A percentile compares a stretch with the other conserved stretches of the same genome.
These are phyloP conservation scores for Ophiocordyceps camponoti-rufipedis DNA, from an alignment of 2,329 filamentous ascomycete species.

Conservation along the genomic window DNA sequence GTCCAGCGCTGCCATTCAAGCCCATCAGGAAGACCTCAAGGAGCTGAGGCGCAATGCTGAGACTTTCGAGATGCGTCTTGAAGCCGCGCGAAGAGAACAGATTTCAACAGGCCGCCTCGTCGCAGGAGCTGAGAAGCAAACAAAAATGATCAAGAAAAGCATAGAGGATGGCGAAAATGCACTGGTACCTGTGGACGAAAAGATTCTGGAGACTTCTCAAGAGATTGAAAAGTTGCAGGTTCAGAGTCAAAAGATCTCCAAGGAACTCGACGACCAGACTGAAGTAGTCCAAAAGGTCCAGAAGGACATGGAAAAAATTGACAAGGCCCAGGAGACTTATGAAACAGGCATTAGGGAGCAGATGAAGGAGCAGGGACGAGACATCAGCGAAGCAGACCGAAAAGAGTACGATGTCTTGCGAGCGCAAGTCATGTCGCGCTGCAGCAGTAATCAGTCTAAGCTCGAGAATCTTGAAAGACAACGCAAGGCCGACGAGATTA, in stretches of 20 bases:
- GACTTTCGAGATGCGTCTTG: slow-evolving; percentile 62
- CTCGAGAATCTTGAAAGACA: slow-evolving; percentile 78
- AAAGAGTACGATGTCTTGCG: slow-evolving; percentile 78
- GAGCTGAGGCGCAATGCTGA: slow-evolving; percentile 80
- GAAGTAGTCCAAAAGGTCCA: slow-evolving; percentile 53
- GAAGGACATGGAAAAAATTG: slow-evolving; percentile 66
- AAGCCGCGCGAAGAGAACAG: slow-evolving; percentile 71
- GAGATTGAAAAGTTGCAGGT: slow-evolving; percentile 51
- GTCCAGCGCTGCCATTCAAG: slow-evolving; percentile 76
- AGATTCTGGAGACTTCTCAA: slow-evolving; percentile 60
- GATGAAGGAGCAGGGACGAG: slow-evolving; percentile 70
- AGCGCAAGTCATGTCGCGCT: slow-evolving; percentile 68
- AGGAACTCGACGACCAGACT: slow-evolving; percentile 58
- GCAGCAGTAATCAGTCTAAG: slow-evolving; percentile 63
- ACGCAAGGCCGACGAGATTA: slow-evolving; percentile 79
- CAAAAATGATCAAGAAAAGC: slow-evolving; percentile 70
- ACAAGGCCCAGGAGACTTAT: slow-evolving; percentile 78
- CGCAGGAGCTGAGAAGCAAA: slow-evolving; percentile 63
- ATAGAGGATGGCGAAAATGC: slow-evolving; percentile 75
- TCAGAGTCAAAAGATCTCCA: slow-evolving; percentile 51
- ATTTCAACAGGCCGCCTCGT: slow-evolving; percentile 59
- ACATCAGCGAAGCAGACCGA: slow-evolving; percentile 69
- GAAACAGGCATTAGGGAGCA: slow-evolving; percentile 74
- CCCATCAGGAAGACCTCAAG: slow-evolving; percentile 86
- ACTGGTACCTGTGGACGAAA: slow-evolving; percentile 80